Evolutionary conservation across 495 filamentous ascomycete species (phyloP).

Genomic region (Podospora comata): DNA sequence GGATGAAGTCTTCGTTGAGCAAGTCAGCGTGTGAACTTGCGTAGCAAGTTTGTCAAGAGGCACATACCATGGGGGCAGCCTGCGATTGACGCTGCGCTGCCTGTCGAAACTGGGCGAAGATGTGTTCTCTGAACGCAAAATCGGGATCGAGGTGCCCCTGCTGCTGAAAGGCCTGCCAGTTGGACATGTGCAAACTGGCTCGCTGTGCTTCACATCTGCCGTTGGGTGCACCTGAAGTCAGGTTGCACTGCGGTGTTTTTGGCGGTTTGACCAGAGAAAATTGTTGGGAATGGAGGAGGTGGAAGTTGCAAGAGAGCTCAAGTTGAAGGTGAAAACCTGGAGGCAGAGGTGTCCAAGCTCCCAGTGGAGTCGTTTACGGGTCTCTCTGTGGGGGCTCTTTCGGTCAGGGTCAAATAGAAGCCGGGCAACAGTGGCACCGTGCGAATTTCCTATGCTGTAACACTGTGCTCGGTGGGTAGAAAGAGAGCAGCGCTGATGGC

Average conservation of each 20-base stretch:
- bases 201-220: conserved; percentile 27
- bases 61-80: conserved; percentile 27
- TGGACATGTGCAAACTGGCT: conserved; percentile 28
- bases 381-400: conserved; percentile 9
- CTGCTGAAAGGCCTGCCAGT: conserved; percentile 20
- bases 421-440: background rate
- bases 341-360: conserved; percentile 20
- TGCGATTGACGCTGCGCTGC: conserved; percentile 14
- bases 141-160: conserved; percentile 21
- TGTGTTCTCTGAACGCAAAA: conserved; percentile 24
- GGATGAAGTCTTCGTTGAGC: conserved; percentile 55
- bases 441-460: background rate
- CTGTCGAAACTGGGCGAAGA: conserved; percentile 25
- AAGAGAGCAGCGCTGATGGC: background rate
- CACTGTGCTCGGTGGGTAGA: background rate
- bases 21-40: conserved; percentile 12
- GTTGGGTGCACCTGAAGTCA: conserved; percentile 14
- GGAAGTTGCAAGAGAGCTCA: conserved; percentile 13
- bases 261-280: conserved; percentile 1
- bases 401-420: conserved; percentile 11
- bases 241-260: conserved; percentile 5
- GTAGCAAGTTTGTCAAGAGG: background rate
- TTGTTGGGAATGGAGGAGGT: conserved; percentile 5
- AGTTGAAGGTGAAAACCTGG: conserved; percentile 14
- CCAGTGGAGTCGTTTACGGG: background rate